Conservation (phyloP, 495 filamentous ascomycete species). For the Podospora bellae-mahoneyi region DNA sequence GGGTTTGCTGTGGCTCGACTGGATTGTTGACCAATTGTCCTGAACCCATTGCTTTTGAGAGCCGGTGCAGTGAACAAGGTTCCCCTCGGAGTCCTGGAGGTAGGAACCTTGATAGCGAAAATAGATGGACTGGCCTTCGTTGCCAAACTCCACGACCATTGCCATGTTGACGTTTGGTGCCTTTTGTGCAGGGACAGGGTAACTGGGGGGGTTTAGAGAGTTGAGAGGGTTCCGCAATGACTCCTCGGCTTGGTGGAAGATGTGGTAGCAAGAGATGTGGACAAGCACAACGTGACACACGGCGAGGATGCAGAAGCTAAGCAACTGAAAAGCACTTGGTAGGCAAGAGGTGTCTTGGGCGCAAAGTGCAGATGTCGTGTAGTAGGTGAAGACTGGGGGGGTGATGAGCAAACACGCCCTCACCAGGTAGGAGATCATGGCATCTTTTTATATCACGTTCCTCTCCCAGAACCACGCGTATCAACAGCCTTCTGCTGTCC, state of each 20-base stretch:
- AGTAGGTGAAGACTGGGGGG: background rate
- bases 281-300: background rate
- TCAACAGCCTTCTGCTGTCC: no score
- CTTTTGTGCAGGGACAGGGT: background rate
- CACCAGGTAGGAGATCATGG: background rate
- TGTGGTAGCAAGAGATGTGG: background rate
- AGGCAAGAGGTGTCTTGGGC: background rate
- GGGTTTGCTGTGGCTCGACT: background rate
- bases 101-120: conserved; percentile 13
- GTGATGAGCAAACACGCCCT: background rate
- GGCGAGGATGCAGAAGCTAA: background rate
- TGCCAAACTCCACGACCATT: conserved; percentile 21
- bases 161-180: background rate
- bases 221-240: background rate
- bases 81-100: background rate
- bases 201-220: background rate
- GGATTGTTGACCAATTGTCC: conserved; percentile 10
- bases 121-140: conserved; percentile 21
- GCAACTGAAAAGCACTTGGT: background rate
- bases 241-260: background rate
- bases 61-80: conserved; percentile 11
- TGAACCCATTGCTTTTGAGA: conserved; percentile 14
- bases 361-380: background rate
- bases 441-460: background rate
- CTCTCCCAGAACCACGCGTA: background rate